Evolutionary conservation across 768 basidiomycete genomes (phyloP).

Genomic region (Russula abietina): DNA sequence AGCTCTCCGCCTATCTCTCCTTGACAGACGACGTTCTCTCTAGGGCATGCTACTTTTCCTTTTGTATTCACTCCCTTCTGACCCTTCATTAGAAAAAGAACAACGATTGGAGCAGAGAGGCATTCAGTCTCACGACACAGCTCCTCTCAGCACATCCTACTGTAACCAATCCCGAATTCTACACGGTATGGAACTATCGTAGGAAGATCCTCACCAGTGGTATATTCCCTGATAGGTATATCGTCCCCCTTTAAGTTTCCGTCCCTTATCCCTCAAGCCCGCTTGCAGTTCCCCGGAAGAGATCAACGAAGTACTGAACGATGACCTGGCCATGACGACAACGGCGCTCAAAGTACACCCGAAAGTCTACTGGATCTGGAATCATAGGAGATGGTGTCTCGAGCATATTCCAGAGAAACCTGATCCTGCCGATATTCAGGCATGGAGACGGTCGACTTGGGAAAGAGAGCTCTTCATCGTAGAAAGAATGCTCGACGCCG

Average conservation of each 20-base stretch:
- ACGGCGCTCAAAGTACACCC: conserved; percentile 76
- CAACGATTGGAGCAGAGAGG: conserved; percentile 63
- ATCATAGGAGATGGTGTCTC: conserved; percentile 93
- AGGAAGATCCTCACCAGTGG: conserved; percentile 69
- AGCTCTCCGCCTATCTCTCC: conserved; percentile 69
- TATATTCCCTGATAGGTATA: conserved; percentile 62
- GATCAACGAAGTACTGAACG: conserved; percentile 55
- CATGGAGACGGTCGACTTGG: conserved; percentile 84
- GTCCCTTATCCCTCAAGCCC: not conserved
- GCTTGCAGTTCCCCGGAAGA: conserved; percentile 49
- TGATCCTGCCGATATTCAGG: conserved; percentile 40
- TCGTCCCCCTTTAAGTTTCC: not conserved
- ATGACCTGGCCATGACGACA: conserved; percentile 79
- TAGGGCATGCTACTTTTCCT: conserved; percentile 43
- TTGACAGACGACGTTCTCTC: conserved; percentile 58
- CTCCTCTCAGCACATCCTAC: conserved; percentile 51
- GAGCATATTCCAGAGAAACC: conserved; percentile 79
- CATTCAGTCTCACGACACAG: conserved; percentile 68
- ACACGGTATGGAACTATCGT: conserved; percentile 94
- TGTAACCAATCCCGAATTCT: conserved; percentile 79
- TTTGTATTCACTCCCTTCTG: conserved; percentile 5
- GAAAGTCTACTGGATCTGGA: conserved; percentile 99
- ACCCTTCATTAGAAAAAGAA: conserved; percentile 53
- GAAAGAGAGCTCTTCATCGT: conserved; percentile 78
- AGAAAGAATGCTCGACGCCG: conserved; percentile 87